Conservation (phyloP, 164 flowering plant genomes). For the Echeveria elegans region DNA sequence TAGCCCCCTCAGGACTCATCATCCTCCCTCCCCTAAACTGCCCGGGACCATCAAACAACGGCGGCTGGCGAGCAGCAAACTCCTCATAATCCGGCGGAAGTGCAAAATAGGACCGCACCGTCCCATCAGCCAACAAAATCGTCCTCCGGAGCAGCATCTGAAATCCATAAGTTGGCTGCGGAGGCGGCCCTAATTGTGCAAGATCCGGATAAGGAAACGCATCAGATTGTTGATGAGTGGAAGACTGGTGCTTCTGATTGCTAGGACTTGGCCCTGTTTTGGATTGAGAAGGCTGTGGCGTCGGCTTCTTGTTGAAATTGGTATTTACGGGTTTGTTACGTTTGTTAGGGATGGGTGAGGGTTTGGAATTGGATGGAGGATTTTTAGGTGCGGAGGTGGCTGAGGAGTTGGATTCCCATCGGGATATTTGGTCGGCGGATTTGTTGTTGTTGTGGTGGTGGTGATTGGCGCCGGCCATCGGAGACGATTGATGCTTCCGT, state of each 20-base stretch:
- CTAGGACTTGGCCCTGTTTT: slow-evolving; percentile 15
- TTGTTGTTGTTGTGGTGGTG: slow-evolving; percentile 18
- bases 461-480: slow-evolving; percentile 38
- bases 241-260: slow-evolving; percentile 5
- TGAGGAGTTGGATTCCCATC: slow-evolving; percentile 39
- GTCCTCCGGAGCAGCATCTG: slow-evolving; percentile 91
- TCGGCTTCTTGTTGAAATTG: neutral
- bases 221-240: neutral
- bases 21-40: slow-evolving; percentile 18
- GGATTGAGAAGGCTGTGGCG: neutral
- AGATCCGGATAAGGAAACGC: slow-evolving; percentile 5
- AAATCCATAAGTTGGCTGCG: slow-evolving; percentile 67
- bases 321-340: neutral
- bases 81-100: slow-evolving; percentile 81
- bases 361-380: slow-evolving; percentile 19
- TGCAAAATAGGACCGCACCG: slow-evolving; percentile 77
- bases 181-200: slow-evolving; percentile 9
- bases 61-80: slow-evolving; percentile 29
- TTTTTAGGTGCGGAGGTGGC: slow-evolving; percentile 12
- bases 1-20: slow-evolving; percentile 17
- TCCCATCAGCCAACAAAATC: slow-evolving; percentile 71
- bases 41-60: slow-evolving; percentile 14
- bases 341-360: slow-evolving; percentile 10
- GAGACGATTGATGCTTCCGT: neutral
- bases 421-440: slow-evolving; percentile 42